Evolutionary conservation across 2,329 filamentous ascomycete species (phyloP).

Genomic region (Alternaria tenuissima): DNA sequence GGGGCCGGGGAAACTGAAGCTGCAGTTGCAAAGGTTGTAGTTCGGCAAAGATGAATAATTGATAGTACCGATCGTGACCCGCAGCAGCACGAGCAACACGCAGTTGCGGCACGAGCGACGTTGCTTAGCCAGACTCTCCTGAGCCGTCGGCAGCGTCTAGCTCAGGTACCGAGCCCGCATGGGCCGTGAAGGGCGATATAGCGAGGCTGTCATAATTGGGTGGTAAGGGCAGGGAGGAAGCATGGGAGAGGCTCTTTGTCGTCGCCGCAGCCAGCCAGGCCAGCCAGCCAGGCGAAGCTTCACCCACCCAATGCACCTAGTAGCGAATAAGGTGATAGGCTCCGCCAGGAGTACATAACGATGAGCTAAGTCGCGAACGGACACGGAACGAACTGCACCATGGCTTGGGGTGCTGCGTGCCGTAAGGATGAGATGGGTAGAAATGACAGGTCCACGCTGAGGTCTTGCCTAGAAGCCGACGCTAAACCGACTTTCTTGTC

Average conservation of each 20-base stretch:
- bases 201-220: slow-evolving; percentile 45
- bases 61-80: slow-evolving; percentile 43
- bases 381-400: slow-evolving; percentile 31
- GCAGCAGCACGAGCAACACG: slow-evolving; percentile 23
- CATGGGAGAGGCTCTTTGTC: slow-evolving; percentile 33
- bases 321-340: slow-evolving; percentile 31
- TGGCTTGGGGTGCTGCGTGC: slow-evolving; percentile 32
- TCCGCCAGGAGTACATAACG: slow-evolving; percentile 30
- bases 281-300: slow-evolving; percentile 34
- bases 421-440: slow-evolving; percentile 29
- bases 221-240: slow-evolving; percentile 40
- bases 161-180: slow-evolving; percentile 45
- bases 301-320: slow-evolving; percentile 26
- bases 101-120: slow-evolving; percentile 41
- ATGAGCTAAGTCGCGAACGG: slow-evolving; percentile 39
- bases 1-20: slow-evolving; percentile 40
- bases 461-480: slow-evolving; percentile 25
- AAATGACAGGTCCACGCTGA: slow-evolving; percentile 27
- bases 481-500: slow-evolving; percentile 21
- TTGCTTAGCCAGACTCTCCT: slow-evolving; percentile 19
- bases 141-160: slow-evolving; percentile 33
- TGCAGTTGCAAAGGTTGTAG: slow-evolving; percentile 38
- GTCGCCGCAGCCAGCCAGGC: slow-evolving; percentile 17
- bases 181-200: slow-evolving; percentile 40
- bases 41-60: slow-evolving; percentile 41